A percentile compares a stretch with the other conserved stretches of the same genome.
phyloP scores from a whole-genome alignment of 2,329 filamentous ascomycete genomes.

The Aspergillus ochraceus region DNA sequence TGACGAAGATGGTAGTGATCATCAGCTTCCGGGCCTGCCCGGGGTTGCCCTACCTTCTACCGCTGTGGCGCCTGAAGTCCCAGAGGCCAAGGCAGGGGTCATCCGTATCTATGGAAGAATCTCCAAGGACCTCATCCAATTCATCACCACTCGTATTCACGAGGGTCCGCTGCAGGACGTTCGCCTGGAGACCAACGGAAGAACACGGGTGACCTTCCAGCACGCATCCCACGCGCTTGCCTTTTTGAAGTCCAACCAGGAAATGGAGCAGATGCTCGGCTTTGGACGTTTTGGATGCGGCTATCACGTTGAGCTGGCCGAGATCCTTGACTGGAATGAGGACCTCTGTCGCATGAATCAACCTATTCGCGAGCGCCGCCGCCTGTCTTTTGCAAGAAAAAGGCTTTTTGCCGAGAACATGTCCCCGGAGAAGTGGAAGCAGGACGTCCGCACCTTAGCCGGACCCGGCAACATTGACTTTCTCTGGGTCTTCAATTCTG shows the following conservation, averaged over 20 bases:
- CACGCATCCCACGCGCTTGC: constrained; percentile 35
- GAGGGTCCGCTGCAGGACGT: constrained; percentile 43
- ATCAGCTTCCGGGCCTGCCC: neutral
- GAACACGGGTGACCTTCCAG: constrained; percentile 40
- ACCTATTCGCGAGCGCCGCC: constrained; percentile 39
- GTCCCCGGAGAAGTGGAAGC: constrained; percentile 35
- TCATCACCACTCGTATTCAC: constrained; percentile 37
- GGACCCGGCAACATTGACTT: constrained; percentile 41
- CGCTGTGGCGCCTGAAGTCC: constrained; percentile 10
- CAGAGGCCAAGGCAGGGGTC: constrained; percentile 30
- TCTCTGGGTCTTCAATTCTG: constrained; percentile 44
- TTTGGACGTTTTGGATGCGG: constrained; percentile 35
- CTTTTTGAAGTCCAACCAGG: constrained; percentile 34
- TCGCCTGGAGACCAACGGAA: constrained; percentile 30
- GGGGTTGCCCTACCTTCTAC: constrained; percentile 6
- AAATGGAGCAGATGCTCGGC: constrained; percentile 27
- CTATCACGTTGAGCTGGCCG: constrained; percentile 29
- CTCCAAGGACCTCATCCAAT: constrained; percentile 26
- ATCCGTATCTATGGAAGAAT: constrained; percentile 27
- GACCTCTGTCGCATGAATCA: constrained; percentile 37
- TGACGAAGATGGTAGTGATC: constrained; percentile 14
- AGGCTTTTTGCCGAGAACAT: constrained; percentile 37
- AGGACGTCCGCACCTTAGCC: constrained; percentile 34
- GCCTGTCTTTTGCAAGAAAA: constrained; percentile 42
- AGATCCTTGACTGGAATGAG: constrained; percentile 35